Evolutionary conservation across 805 yeast species (phyloP).

Genomic region (Candida ascalaphidarum): DNA sequence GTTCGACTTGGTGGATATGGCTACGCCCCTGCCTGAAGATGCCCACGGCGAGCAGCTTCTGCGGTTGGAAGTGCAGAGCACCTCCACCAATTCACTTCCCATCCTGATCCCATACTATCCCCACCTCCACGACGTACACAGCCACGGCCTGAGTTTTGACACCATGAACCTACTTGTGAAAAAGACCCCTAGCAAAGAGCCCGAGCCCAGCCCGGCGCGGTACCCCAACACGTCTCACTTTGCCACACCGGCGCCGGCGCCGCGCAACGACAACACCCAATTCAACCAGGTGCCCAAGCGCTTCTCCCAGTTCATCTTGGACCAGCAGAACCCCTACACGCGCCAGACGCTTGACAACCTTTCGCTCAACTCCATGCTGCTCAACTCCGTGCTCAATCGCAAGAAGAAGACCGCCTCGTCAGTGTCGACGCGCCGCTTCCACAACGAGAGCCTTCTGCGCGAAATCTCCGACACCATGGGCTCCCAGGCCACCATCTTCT

Average conservation of each 20-base stretch:
- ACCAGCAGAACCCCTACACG: conserved; percentile 19
- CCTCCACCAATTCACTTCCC: conserved; percentile 19
- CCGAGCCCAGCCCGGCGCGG: no score
- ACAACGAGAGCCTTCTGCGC: conserved; percentile 3
- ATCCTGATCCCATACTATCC: conserved; percentile 19
- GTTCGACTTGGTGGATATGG: no score
- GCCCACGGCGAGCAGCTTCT: background rate
- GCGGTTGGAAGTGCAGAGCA: conserved; percentile 13
- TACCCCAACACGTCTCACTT: conserved; percentile 20
- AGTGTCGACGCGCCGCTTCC: no score
- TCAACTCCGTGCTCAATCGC: conserved; percentile 1
- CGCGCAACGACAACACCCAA: background rate
- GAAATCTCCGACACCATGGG: conserved; percentile 31
- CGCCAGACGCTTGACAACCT: conserved; percentile 12
- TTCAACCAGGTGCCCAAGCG: conserved; percentile 30
- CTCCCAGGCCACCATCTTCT: conserved; percentile 36
- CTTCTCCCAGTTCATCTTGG: conserved; percentile 31
- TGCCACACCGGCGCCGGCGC: background rate
- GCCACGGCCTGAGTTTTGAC: conserved; percentile 19
- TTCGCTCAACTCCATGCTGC: conserved; percentile 3
- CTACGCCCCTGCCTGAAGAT: no score
- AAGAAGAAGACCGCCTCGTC: background rate
- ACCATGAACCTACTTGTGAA: conserved; percentile 14
- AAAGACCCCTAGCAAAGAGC: conserved; percentile 4
- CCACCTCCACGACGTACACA: conserved; percentile 11